These are phyloP conservation scores for Gremmenia infestans DNA, from an alignment of 2,329 filamentous ascomycete species.

Conservation along the genomic window DNA sequence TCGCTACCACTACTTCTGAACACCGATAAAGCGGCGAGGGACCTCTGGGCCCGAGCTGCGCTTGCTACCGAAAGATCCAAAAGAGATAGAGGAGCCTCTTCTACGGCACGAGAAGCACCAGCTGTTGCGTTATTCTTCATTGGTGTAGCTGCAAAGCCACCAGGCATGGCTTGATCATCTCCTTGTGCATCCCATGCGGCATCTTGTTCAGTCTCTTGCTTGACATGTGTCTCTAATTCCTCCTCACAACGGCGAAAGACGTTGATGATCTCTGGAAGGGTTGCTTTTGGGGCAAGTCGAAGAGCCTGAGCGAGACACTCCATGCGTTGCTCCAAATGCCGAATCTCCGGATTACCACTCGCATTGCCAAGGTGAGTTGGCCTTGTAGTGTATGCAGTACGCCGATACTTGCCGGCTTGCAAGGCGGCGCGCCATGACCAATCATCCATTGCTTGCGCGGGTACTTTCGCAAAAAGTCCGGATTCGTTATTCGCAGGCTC, in stretches of 20 bases:
- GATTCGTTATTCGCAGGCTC: constrained; percentile 16
- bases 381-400: constrained; percentile 46
- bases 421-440: constrained; percentile 77
- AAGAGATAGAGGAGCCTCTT: constrained; percentile 59
- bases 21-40: constrained; percentile 48
- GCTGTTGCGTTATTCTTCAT: constrained; percentile 30
- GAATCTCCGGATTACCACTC: constrained; percentile 56
- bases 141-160: constrained; percentile 42
- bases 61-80: constrained; percentile 61
- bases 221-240: constrained; percentile 63
- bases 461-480: constrained; percentile 23
- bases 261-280: constrained; percentile 69
- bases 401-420: constrained; percentile 69
- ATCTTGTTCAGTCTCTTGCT: constrained; percentile 63
- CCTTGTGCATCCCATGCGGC: constrained; percentile 65
- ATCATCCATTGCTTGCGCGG: constrained; percentile 44
- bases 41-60: constrained; percentile 53
- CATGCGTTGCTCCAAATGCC: constrained; percentile 74
- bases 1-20: constrained; percentile 14
- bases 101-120: constrained; percentile 36
- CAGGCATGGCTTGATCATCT: constrained; percentile 53
- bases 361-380: constrained; percentile 57
- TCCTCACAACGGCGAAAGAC: constrained; percentile 75
- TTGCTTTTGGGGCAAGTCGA: constrained; percentile 63
- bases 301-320: constrained; percentile 74